Conservation (phyloP, 1,284 basidiomycete species). For the Rhodotorula sp. region DNA sequence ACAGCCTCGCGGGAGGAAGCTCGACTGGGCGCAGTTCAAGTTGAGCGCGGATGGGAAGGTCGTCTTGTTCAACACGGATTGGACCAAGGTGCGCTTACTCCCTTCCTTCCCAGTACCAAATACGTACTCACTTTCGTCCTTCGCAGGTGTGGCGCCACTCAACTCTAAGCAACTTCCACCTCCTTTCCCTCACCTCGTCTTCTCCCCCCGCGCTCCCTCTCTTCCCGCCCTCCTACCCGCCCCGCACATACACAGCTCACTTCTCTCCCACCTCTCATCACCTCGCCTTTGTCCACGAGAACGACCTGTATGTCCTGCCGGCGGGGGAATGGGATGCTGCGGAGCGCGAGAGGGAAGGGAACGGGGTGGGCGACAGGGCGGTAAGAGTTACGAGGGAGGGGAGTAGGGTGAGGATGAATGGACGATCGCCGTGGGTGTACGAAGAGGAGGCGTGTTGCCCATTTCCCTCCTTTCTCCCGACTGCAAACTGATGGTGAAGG, state of each 20-base stretch:
- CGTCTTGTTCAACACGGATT: conserved; percentile 72
- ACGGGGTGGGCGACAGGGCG: conserved; percentile 44
- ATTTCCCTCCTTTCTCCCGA: conserved; percentile 6
- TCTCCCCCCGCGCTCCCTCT: conserved; percentile 65
- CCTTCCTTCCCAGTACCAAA: too few relatives aligned
- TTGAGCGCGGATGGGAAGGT: conserved; percentile 84
- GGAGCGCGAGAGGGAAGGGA: neutral
- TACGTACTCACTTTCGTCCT: neutral
- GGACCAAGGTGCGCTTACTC: conserved; percentile 59
- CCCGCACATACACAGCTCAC: conserved; percentile 69
- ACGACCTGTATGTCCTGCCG: conserved; percentile 80
- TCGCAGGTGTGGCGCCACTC: conserved; percentile 86
- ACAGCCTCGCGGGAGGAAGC: neutral
- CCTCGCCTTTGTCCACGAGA: conserved; percentile 75
- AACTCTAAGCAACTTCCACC: conserved; percentile 80
- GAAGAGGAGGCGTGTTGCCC: conserved; percentile 67
- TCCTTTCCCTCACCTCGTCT: conserved; percentile 61
- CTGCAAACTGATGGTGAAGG: neutral
- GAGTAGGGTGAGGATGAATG: conserved; percentile 81
- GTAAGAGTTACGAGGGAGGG: conserved; percentile 80
- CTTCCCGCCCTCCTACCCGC: conserved; percentile 52
- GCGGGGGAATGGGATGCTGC: conserved; percentile 44
- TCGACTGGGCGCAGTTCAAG: conserved; percentile 64
- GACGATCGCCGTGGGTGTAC: conserved; percentile 93
- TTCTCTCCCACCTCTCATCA: conserved; percentile 80